Conservation (phyloP, 257 asterid genomes). For the Jaltomata sinuosa region DNA sequence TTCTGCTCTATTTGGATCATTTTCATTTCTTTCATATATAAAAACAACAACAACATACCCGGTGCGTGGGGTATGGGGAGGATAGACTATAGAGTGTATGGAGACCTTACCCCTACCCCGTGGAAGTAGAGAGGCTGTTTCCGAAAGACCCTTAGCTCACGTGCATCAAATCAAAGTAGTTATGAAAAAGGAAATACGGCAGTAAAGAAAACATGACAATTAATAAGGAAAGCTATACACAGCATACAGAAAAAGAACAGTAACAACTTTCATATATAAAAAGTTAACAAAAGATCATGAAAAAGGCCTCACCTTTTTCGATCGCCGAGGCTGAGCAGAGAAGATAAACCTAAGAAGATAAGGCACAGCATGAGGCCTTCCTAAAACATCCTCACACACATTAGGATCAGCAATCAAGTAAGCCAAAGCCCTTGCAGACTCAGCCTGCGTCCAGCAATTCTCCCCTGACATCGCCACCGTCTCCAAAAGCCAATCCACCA, state of each 20-base stretch:
- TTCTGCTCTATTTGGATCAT: not conserved
- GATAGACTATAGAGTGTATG: too few species aligned
- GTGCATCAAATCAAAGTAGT: too few species aligned
- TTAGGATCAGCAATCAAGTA: slow-evolving; percentile 76
- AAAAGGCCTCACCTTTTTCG: slow-evolving; percentile 46
- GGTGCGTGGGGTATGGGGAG: too few species aligned
- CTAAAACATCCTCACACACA: slow-evolving; percentile 63
- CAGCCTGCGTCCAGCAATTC: slow-evolving; percentile 66
- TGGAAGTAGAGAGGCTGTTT: too few species aligned
- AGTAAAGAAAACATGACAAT: too few species aligned
- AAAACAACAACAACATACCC: too few species aligned
- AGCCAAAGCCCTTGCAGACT: slow-evolving; percentile 94
- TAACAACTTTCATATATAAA: too few species aligned
- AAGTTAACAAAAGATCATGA: not conserved
- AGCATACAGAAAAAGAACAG: too few species aligned
- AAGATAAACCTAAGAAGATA: slow-evolving; percentile 78
- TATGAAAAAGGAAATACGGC: too few species aligned
- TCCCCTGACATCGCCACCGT: slow-evolving; percentile 51
- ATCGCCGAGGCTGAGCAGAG: slow-evolving; percentile 75
- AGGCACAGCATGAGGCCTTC: slow-evolving; percentile 85
- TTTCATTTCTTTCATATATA: not conserved
- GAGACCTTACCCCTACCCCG: too few species aligned
- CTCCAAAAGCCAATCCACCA: slow-evolving; percentile 87
- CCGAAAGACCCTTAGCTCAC: too few species aligned
- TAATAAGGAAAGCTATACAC: too few species aligned